Conservation (phyloP, 805 yeast genomes). For the Yueomyces sp. region DNA sequence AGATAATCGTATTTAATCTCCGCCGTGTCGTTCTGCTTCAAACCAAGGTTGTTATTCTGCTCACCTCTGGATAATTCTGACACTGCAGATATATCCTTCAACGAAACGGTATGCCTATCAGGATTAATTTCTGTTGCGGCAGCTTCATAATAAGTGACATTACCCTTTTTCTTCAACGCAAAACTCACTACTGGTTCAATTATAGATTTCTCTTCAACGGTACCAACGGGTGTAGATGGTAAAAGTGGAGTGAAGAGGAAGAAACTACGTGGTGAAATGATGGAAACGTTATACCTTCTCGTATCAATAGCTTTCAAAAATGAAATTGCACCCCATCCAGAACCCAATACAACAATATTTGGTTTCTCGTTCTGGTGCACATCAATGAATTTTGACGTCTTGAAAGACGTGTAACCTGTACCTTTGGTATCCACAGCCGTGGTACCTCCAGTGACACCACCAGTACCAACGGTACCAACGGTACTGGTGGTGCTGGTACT, state of each 20-base stretch:
- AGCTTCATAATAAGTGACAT: conserved; percentile 77
- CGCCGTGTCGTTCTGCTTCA: conserved; percentile 24
- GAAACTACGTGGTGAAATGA: conserved; percentile 87
- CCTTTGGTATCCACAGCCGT: conserved; percentile 5
- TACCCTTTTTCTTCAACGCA: conserved; percentile 67
- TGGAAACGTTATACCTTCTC: conserved; percentile 73
- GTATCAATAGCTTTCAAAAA: conserved; percentile 76
- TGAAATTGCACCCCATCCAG: conserved; percentile 94
- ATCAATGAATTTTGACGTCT: conserved; percentile 27
- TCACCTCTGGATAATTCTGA: conserved; percentile 20
- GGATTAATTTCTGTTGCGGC: conserved; percentile 81
- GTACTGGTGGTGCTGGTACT: not conserved
- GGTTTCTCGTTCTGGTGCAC: conserved; percentile 19
- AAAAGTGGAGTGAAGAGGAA: conserved; percentile 86
- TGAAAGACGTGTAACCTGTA: conserved; percentile 27
- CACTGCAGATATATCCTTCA: conserved; percentile 32
- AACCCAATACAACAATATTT: conserved; percentile 53
- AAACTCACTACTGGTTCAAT: conserved; percentile 87
- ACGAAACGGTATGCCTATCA: conserved; percentile 49
- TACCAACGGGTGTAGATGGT: conserved; percentile 90
- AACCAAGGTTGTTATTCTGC: conserved; percentile 18
- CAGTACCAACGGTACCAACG: not conserved
- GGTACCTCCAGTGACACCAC: not conserved
- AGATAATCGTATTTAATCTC: conserved; percentile 64
- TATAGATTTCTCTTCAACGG: conserved; percentile 79